Percentiles rank a stretch among this genome's conserved stretches.
Evolutionary conservation across 176 grass and related monocot genomes (phyloP).

Genomic region (Pharus latifolius): DNA sequence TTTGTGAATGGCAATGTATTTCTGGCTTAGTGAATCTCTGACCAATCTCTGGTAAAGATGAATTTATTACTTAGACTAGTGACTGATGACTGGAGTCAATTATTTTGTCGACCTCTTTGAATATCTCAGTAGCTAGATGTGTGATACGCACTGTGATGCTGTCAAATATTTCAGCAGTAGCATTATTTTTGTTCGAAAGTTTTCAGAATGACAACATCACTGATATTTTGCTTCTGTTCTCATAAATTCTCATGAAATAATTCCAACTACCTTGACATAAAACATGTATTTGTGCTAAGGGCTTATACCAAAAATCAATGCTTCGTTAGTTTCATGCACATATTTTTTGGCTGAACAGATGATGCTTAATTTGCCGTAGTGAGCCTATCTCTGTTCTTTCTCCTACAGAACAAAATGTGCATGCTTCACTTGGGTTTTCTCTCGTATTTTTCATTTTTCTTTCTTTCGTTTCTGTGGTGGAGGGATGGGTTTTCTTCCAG

Average conservation of each 20-base stretch:
- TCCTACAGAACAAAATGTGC: not conserved
- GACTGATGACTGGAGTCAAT: not conserved
- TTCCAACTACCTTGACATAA: not conserved
- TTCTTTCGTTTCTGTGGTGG: not conserved
- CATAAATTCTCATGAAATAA: not conserved
- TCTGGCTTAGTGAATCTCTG: slow-evolving; percentile 15
- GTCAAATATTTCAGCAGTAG: slow-evolving; percentile 9
- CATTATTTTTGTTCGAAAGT: not conserved
- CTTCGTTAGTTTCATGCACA: not conserved
- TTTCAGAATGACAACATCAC: not conserved
- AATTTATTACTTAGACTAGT: slow-evolving; percentile 1
- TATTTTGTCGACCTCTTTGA: not conserved
- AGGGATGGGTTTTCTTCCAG: too few relatives aligned
- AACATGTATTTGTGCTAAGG: not conserved
- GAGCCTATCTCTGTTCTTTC: not conserved
- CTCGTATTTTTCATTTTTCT: not conserved
- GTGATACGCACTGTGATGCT: not conserved
- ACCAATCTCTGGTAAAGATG: slow-evolving; percentile 16
- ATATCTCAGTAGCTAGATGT: not conserved
- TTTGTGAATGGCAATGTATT: slow-evolving; percentile 33
- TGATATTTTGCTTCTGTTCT: not conserved
- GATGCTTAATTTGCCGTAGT: not conserved
- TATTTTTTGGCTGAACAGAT: not conserved
- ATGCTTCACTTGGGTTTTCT: not conserved
- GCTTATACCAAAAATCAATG: not conserved